These are phyloP conservation scores for Trichoderma brevicompactum DNA, from an alignment of 2,329 filamentous ascomycete species.

Conservation along the genomic window DNA sequence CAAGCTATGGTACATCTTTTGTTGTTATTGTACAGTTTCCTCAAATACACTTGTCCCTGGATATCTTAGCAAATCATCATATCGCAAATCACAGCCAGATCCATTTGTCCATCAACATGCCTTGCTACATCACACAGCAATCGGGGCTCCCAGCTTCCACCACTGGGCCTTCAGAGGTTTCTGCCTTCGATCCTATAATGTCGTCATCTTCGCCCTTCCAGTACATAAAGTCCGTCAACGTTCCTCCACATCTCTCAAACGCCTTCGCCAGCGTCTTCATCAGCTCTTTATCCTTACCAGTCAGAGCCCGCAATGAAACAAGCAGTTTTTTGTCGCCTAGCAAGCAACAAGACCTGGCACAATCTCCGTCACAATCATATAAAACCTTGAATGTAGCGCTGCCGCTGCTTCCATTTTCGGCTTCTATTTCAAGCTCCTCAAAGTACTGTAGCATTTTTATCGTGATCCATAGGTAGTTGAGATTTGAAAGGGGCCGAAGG, in stretches of 20 bases:
- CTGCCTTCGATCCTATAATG: neutral
- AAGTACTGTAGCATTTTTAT: neutral
- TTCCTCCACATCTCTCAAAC: neutral
- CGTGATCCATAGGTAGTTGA: slow-evolving; percentile 7
- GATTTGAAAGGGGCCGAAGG: neutral
- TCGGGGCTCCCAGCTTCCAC: neutral
- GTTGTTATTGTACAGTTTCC: neutral
- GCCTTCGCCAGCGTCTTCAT: neutral
- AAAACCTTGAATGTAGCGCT: neutral
- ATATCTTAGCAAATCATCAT: neutral
- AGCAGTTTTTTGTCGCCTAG: neutral
- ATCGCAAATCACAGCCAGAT: neutral
- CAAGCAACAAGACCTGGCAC: too few species aligned
- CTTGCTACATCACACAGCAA: slow-evolving; percentile 3
- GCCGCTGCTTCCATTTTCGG: neutral
- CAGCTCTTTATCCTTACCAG: neutral
- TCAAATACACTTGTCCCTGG: neutral
- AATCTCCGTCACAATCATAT: neutral
- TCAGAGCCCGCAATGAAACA: neutral
- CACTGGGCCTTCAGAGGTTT: neutral
- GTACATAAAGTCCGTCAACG: neutral
- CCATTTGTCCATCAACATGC: neutral
- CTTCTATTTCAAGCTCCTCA: neutral
- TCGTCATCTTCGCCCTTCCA: neutral
- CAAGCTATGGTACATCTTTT: neutral